A percentile compares a stretch with the other conserved stretches of the same genome.
Conservation (phyloP, 352 stramenopile genomes). For the Poterioochromonas sp. region DNA sequence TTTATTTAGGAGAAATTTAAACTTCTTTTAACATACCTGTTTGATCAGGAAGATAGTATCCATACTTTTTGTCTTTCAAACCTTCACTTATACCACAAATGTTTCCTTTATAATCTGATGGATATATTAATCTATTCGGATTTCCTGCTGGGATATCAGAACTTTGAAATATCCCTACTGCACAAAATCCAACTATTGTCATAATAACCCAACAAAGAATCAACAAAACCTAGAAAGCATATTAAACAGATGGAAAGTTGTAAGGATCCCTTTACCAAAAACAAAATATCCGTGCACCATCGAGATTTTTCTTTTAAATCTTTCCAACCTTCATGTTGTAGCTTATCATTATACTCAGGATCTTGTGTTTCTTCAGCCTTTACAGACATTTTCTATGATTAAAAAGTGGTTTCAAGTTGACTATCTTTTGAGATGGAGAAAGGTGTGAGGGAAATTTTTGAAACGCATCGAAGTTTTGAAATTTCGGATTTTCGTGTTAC, state of each 20-base stretch:
- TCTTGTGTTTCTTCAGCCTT: neutral
- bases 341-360: slow-evolving; percentile 33
- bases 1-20: slow-evolving; percentile 49
- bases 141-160: slow-evolving; percentile 52
- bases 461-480: too few species aligned
- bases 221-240: slow-evolving; percentile 45
- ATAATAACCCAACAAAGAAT: slow-evolving; percentile 54
- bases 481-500: too few species aligned
- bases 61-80: slow-evolving; percentile 31
- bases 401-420: too few species aligned
- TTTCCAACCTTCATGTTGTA: slow-evolving; percentile 29
- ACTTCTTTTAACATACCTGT: slow-evolving; percentile 28
- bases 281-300: slow-evolving; percentile 52
- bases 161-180: slow-evolving; percentile 47
- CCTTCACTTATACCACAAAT: slow-evolving; percentile 57
- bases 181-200: slow-evolving; percentile 48
- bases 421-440: too few species aligned
- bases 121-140: slow-evolving; percentile 52
- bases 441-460: too few species aligned
- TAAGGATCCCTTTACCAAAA: slow-evolving; percentile 35
- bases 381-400: too few species aligned
- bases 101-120: slow-evolving; percentile 61
- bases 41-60: slow-evolving; percentile 24
- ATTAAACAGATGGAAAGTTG: neutral
- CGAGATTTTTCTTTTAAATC: slow-evolving; percentile 39